Evolutionary conservation across 306 rosid genomes (phyloP).

Genomic region (Rubus idaeus): DNA sequence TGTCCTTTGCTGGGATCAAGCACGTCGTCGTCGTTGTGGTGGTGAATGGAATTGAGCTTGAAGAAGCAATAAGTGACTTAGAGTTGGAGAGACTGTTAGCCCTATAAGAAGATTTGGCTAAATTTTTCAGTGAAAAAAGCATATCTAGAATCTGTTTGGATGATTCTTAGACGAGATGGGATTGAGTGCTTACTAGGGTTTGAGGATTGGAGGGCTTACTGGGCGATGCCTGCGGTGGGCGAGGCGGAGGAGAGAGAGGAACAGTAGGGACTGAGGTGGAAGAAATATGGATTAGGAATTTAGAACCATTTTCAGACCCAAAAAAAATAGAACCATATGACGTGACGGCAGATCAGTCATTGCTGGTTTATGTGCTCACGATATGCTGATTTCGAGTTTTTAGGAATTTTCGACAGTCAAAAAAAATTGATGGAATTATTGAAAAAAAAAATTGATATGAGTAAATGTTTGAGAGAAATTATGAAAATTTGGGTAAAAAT

Average conservation of each 20-base stretch:
- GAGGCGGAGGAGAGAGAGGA: neutral
- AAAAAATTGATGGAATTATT: no score
- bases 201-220: neutral
- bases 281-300: no score
- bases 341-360: no score
- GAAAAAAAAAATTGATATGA: no score
- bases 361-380: no score
- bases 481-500: no score
- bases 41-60: neutral
- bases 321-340: no score
- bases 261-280: no score
- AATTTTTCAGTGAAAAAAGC: constrained; percentile 2
- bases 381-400: no score
- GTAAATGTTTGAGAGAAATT: no score
- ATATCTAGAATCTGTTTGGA: neutral
- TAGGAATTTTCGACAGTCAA: no score
- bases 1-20: constrained; percentile 6
- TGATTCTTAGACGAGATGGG: neutral
- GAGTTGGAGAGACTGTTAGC: neutral
- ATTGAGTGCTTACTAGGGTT: neutral
- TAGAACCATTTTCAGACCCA: no score
- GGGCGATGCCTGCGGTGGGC: neutral
- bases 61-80: neutral
- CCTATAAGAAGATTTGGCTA: constrained; percentile 6
- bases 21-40: neutral